Base-by-base conservation (phyloP, 2,329 filamentous ascomycete genomes). In the Aspergillus candidus region DNA sequence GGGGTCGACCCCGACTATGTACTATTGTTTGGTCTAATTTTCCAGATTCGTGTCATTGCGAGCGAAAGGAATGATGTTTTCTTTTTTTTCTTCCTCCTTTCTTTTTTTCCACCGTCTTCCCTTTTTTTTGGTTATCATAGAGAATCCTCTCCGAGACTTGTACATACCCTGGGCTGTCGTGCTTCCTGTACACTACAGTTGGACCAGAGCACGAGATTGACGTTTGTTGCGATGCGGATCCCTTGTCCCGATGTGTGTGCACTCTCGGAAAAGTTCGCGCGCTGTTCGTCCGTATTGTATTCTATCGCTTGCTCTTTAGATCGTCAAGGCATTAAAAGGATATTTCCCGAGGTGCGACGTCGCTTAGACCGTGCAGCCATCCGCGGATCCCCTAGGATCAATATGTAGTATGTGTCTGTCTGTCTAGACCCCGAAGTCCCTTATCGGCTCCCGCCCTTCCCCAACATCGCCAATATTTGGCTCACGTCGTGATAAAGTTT, bases 21-120 rank as follows among this genome's bases (percentile, higher is more conserved):
- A 67, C 63, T 64, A 67, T 69, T 69, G 62, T 65, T 67, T 61
- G 60, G 62, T 65, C 55, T 64, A 62, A 61, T 63, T 59, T 61
- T 59, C 60, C 55, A 62, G 57, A 62, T 54, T 66, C 58, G 57
- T 65, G 59, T 60, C 58, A 62, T 65, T 67, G 59, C 60, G 56
- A 66, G 64, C 63, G 64, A 66, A 64, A 66, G 62, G 58, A 62
- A 63, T 59, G 58, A 55, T 62, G 55, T 60, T 58, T 59, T 57
- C 58, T 61, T 53, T 55, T 52, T 56, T 48, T 52, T 57, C 52
- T 61, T 27, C 22, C 22, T 7, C 22, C 6, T 27, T 27, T 27
- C 22, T 27, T 27, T 27, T 27, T 27, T 27, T 27, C 22, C 18
- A 18, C 18, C 18, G 18, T 18, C 18, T 18, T 18, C 18, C 18